Evolutionary conservation across 1,284 basidiomycete species (phyloP), one percentile per base, ranked within the genome.

Genomic region (Somion occarium): DNA sequence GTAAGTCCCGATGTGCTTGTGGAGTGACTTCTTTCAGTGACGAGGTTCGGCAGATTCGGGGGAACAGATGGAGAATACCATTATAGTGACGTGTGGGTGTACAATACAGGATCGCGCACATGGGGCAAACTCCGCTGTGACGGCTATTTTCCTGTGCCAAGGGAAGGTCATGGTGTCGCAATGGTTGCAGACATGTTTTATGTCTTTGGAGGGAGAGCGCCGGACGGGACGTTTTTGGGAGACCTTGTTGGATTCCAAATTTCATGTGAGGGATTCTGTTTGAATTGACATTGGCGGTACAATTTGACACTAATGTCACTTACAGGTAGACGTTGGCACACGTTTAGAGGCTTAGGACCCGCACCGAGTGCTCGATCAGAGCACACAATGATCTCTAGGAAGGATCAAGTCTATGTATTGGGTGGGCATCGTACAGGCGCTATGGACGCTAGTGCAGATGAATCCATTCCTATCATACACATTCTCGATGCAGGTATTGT

Each of bases 61-160:
- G 93, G 93, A 49, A 97, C 94, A 7, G 94, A 97, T 61, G 92
- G 91, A 11, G 84, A 89, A 65, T 97, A 89, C 69, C 93, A 96
- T 69, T 97, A 97, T 72, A 96, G 96, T 68, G 94, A 98, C 66
- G 95, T 92, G 3, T 98, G 93, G 93, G 79, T 83, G 19, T 95
- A 90, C 67, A 91, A 94, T 66, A 73, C 92, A 42, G 75, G 76
- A 25, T 85, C 89, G 0, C 76, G 78, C 49, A 77, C 69, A 49
- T 97, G 94, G 93, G 78, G 83, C 19, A 92, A 97, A 67, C 74
- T 97, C 47, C 83, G 86, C 25, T 96, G 93, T 68, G 95, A 95
- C 53, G 93, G 93, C 2, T 96, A 88, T 65, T 94, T 96, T 52
- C 93, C 94, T 22, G 85, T 88, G 11, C 89, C 94, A 3, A 75